These are phyloP conservation scores for Lentinula novae-zelandiae DNA, from an alignment of 1,284 basidiomycete species.

Conservation along the genomic window DNA sequence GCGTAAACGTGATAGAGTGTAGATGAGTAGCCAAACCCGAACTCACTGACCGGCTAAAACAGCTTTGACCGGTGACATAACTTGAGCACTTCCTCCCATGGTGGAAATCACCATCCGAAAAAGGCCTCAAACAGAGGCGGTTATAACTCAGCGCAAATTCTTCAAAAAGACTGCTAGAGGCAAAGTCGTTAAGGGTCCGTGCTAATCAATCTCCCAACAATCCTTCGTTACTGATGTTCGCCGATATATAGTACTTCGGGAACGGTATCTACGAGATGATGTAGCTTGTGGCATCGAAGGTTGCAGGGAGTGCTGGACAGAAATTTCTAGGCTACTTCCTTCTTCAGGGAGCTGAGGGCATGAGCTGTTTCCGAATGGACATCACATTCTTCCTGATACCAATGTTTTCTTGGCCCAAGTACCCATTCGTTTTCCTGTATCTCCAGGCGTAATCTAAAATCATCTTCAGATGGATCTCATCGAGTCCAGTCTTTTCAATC, in stretches of 20 bases:
- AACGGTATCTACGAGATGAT: constrained; percentile 92
- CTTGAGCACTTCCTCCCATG: constrained; percentile 24
- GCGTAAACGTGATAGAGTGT: too few species aligned
- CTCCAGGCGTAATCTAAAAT: not conserved
- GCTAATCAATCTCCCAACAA: not conserved
- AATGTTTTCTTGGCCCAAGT: constrained; percentile 94
- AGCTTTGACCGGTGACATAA: too few species aligned
- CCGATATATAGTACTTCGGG: constrained; percentile 70
- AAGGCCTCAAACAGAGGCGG: constrained; percentile 67
- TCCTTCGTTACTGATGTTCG: not conserved
- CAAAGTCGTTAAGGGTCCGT: constrained; percentile 86
- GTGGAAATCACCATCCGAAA: constrained; percentile 78
- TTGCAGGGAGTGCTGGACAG: constrained; percentile 60
- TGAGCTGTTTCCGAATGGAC: constrained; percentile 56
- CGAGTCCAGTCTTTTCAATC: constrained; percentile 68
- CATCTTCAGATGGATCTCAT: constrained; percentile 83
- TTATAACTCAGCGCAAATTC: constrained; percentile 82
- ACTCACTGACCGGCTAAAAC: too few species aligned
- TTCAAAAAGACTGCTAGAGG: constrained; percentile 94
- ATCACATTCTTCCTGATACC: constrained; percentile 92
- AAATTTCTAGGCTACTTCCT: constrained; percentile 40
- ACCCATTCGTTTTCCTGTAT: constrained; percentile 17
- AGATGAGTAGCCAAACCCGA: too few species aligned
- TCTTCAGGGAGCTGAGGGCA: constrained; percentile 48
- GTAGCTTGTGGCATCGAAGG: constrained; percentile 84